These are phyloP conservation scores for Catunica adiposa DNA, from an alignment of 2,329 filamentous ascomycete species.

Conservation along the genomic window DNA sequence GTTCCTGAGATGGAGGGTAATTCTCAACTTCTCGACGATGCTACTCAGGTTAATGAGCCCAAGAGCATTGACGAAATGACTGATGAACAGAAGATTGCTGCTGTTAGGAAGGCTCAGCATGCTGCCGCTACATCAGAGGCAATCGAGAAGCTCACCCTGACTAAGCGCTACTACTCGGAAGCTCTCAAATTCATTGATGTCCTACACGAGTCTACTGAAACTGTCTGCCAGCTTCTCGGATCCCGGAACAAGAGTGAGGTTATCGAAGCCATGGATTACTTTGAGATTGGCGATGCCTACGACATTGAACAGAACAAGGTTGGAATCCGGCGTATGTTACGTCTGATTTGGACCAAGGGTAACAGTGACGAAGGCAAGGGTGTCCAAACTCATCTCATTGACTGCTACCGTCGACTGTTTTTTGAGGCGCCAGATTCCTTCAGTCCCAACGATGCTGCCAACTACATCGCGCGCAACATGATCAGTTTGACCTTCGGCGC, in stretches of 20 bases:
- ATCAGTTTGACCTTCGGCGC: constrained; percentile 95
- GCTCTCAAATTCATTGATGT: constrained; percentile 88
- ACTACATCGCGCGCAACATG: constrained; percentile 96
- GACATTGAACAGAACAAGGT: constrained; percentile 84
- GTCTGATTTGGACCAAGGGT: constrained; percentile 97
- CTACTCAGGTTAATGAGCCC: constrained; percentile 54
- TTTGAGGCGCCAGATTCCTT: constrained; percentile 89
- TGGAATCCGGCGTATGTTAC: constrained; percentile 88
- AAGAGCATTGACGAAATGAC: constrained; percentile 62
- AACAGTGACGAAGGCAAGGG: constrained; percentile 98
- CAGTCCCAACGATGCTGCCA: constrained; percentile 74
- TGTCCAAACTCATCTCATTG: constrained; percentile 88
- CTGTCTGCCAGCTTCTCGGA: constrained; percentile 72
- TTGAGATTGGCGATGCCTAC: constrained; percentile 88
- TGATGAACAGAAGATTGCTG: constrained; percentile 59
- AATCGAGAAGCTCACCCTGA: constrained; percentile 73
- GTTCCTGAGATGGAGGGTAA: constrained; percentile 61
- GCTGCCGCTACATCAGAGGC: constrained; percentile 80
- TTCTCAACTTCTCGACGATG: constrained; percentile 67
- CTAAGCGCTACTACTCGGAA: constrained; percentile 81
- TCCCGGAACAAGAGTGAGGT: constrained; percentile 97
- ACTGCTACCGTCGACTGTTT: constrained; percentile 89
- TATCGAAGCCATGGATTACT: constrained; percentile 98
- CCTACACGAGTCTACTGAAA: constrained; percentile 63
- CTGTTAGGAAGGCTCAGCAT: constrained; percentile 63